Conservation (phyloP, 2,329 filamentous ascomycete genomes). For the Colletotrichum shisoi region DNA sequence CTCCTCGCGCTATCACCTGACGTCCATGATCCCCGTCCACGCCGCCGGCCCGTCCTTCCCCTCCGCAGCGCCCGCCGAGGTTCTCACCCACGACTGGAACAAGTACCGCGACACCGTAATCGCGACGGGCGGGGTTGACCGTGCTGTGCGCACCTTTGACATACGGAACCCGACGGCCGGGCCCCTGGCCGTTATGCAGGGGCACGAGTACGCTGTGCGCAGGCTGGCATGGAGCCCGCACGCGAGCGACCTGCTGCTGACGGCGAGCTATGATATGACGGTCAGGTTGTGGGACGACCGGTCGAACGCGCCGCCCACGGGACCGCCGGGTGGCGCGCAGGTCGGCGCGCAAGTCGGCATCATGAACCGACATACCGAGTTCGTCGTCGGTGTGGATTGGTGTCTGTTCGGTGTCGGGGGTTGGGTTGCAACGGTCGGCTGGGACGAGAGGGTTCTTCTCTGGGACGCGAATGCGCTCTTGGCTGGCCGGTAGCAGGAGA, state of each 20-base stretch:
- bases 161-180: constrained; percentile 78
- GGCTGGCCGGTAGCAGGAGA: constrained; percentile 31
- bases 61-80: constrained; percentile 69
- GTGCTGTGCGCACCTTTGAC: constrained; percentile 87
- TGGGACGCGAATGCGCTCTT: constrained; percentile 79
- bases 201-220: constrained; percentile 90
- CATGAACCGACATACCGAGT: constrained; percentile 95
- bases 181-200: constrained; percentile 75
- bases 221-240: constrained; percentile 92
- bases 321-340: constrained; percentile 49
- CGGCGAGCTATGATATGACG: constrained; percentile 97
- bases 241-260: constrained; percentile 84
- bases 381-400: constrained; percentile 96
- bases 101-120: constrained; percentile 89
- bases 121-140: constrained; percentile 89
- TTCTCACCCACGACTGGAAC: constrained; percentile 98
- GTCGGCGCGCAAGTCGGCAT: constrained; percentile 78
- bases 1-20: constrained; percentile 86
- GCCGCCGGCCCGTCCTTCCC: constrained; percentile 62
- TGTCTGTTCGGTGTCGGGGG: constrained; percentile 94
- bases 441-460: constrained; percentile 89
- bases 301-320: constrained; percentile 52
- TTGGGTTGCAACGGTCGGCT: constrained; percentile 93
- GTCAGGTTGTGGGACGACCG: constrained; percentile 91
- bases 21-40: constrained; percentile 83